These are phyloP conservation scores for Lecanosticta acicola DNA, from an alignment of 2,329 filamentous ascomycete species.

Conservation along the genomic window DNA sequence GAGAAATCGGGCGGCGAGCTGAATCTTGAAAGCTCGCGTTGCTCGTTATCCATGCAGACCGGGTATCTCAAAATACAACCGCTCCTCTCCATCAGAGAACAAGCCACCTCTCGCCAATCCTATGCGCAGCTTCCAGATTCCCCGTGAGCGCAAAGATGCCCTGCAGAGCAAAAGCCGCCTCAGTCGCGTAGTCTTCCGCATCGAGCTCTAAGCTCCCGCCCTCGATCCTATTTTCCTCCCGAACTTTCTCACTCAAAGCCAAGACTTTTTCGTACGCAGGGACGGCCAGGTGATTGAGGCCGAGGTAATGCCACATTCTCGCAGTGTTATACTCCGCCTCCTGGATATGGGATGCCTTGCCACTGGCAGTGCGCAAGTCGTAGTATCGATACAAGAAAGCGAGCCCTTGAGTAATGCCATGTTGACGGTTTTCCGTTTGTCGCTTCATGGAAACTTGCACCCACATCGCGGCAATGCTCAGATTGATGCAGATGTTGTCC, in stretches of 20 bases:
- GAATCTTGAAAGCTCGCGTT: too few relatives aligned
- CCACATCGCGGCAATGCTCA: constrained; percentile 78
- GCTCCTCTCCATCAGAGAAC: constrained; percentile 33
- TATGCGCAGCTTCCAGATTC: constrained; percentile 55
- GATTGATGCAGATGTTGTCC: constrained; percentile 68
- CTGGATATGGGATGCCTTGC: constrained; percentile 49
- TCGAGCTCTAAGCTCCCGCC: constrained; percentile 27
- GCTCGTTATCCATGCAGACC: too few relatives aligned
- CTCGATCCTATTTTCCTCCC: constrained; percentile 31
- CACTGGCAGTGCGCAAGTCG: constrained; percentile 46
- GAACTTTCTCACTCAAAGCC: constrained; percentile 45
- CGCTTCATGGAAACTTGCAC: constrained; percentile 85
- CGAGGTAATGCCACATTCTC: constrained; percentile 68
- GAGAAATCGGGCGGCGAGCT: too few relatives aligned
- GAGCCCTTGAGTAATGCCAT: constrained; percentile 77
- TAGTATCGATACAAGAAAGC: constrained; percentile 74
- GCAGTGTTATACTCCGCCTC: constrained; percentile 81
- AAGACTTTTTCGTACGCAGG: constrained; percentile 63
- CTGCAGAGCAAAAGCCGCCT: constrained; percentile 71
- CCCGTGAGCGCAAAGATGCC: constrained; percentile 61
- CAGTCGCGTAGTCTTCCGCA: constrained; percentile 56
- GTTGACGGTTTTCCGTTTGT: constrained; percentile 84
- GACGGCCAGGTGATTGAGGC: constrained; percentile 65
- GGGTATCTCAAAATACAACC: constrained; percentile 6
- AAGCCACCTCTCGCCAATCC: constrained; percentile 54